phyloP scores from a whole-genome alignment of 495 filamentous ascomycete species.

The Pseudotulostoma volvatum region DNA sequence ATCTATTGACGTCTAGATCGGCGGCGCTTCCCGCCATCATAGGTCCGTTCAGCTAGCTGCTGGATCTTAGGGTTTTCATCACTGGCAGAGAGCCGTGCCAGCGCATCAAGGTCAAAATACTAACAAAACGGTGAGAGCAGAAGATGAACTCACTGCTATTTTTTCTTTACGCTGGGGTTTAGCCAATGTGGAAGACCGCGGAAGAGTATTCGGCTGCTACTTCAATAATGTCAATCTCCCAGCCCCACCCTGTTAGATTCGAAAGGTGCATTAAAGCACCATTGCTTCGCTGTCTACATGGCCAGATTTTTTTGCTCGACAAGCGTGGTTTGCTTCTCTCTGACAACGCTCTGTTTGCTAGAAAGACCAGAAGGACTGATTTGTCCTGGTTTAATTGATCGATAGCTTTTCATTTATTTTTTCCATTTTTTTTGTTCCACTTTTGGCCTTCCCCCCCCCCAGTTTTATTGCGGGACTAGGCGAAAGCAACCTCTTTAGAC shows the following conservation, averaged over 20 bases:
- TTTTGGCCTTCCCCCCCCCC: too few species aligned
- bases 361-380: neutral
- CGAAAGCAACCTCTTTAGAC: too few species aligned
- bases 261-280: neutral
- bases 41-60: slow-evolving; percentile 39
- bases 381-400: neutral
- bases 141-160: slow-evolving; percentile 8
- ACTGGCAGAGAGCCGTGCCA: slow-evolving; percentile 80
- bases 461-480: too few species aligned
- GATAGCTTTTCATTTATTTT: slow-evolving; percentile 1
- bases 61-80: slow-evolving; percentile 44
- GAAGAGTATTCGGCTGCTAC: neutral
- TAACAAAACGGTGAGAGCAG: slow-evolving; percentile 12
- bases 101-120: slow-evolving; percentile 51
- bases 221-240: neutral
- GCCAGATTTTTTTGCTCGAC: neutral
- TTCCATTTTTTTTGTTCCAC: slow-evolving; percentile 5
- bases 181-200: slow-evolving; percentile 7
- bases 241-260: neutral
- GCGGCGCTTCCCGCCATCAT: slow-evolving; percentile 20
- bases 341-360: slow-evolving; percentile 2
- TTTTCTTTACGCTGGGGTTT: slow-evolving; percentile 5
- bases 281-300: neutral
- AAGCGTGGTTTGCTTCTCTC: slow-evolving; percentile 1
- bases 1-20: slow-evolving; percentile 20